Evolutionary conservation across 805 yeast species (phyloP).

Genomic region (Metschnikowia dekortorum): DNA sequence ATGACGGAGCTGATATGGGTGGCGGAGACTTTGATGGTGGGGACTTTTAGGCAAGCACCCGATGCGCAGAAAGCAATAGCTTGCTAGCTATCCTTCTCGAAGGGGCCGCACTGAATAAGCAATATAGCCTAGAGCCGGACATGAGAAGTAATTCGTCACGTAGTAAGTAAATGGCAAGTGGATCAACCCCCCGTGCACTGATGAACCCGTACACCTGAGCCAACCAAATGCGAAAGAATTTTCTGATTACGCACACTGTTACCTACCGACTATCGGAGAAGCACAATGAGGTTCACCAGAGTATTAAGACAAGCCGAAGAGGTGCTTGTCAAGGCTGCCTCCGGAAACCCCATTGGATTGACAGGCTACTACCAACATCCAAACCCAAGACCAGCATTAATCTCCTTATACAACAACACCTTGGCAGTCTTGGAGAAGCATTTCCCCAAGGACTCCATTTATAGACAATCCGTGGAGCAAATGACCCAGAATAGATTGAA

Average conservation of each 20-base stretch:
- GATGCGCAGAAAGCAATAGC: background rate
- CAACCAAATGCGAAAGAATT: slow-evolving; percentile 14
- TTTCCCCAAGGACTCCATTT: slow-evolving; percentile 70
- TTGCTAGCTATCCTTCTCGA: no score
- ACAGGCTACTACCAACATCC: slow-evolving; percentile 79
- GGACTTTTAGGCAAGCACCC: slow-evolving; percentile 2
- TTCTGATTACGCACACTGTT: slow-evolving; percentile 3
- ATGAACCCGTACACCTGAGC: slow-evolving; percentile 16
- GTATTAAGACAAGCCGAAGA: slow-evolving; percentile 43
- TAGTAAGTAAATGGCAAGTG: background rate
- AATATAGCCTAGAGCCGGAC: background rate
- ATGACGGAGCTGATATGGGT: slow-evolving; percentile 30
- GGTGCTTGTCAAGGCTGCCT: slow-evolving; percentile 53
- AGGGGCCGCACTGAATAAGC: background rate
- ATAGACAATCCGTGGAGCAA: slow-evolving; percentile 68
- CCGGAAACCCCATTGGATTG: slow-evolving; percentile 75
- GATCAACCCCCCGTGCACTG: background rate
- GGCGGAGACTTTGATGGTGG: slow-evolving; percentile 20
- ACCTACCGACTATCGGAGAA: background rate
- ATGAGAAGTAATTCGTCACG: background rate
- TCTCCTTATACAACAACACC: slow-evolving; percentile 67
- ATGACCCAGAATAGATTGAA: slow-evolving; percentile 66
- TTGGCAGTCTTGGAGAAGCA: slow-evolving; percentile 51
- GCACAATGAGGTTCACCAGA: slow-evolving; percentile 37
- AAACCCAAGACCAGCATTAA: slow-evolving; percentile 74